Evolutionary conservation across 192 early-diverging fungal genomes (phyloP), one percentile per base, ranked within the genome.

Genomic region (Coemansia sp.): DNA sequence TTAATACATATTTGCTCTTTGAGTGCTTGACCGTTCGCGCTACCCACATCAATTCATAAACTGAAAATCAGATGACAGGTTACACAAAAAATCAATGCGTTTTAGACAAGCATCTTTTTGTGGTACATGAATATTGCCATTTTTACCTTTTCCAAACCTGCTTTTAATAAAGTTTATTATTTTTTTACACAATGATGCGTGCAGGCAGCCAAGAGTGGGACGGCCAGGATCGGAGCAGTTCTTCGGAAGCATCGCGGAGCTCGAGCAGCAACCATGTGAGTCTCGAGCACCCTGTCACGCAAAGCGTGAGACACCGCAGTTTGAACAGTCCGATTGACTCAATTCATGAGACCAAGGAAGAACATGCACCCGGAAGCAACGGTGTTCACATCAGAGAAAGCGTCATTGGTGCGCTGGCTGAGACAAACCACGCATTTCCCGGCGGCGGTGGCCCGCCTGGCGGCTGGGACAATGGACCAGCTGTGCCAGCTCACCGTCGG

Each of bases 381-480:
- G 7, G 23, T 10, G 21, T 23, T 6, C 52, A 54, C 24, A 54
- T 54, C 10, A 54, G 52, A 54, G 52, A 54, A 23, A 54, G 52
- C 52, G 52, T 24, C 5, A 21, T 25, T 15, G 54, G 14, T 3
- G 54, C 47, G 1, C 61, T 51, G 32, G 19, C 45, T 6, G 60
- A 62, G 32, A 62, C 60, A 12, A 39, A 17, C 23, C 22, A 43
- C 24, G 4, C 12, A 19, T 21, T 47, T 38, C 23, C 25, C 10
- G 49, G 60, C 47, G 68, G 57, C 3, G 67, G 60, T 23, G 45
- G 49, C 15, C 51, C 62, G 8, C 37, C 29, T 15, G 66, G 59
- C 23, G 62, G 69, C 19, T 71, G 75, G 69, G 62, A 58, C 1
- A 27, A 47, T n/a, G 62, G 53, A n/a, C 61, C 49, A 9, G 32